Evolutionary conservation across 257 asterid species (phyloP), one percentile per base, ranked within the genome.

Genomic region (Fraxinus cuspidata): DNA sequence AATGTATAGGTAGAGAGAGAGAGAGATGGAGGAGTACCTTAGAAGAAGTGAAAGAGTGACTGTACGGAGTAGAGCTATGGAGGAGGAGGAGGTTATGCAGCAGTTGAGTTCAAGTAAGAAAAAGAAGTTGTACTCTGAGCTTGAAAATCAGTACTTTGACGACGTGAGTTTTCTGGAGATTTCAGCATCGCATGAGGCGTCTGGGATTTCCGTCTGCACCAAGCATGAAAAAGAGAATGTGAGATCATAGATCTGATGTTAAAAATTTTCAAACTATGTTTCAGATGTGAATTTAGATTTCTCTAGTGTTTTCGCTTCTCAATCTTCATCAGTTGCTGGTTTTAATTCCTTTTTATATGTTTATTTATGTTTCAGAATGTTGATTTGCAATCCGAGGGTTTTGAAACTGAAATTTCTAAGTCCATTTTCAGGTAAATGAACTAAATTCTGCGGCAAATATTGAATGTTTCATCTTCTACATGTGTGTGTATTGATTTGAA

Each of bases 381-480:
- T 80, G 92, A 86, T 78, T 86, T 85, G 80, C 88, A 86, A 85
- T 79, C 66, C 35, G 82, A 88, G 68, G 86, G 79, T 78, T 88
- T 76, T 38, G 96, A 81, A 83, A 87, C 86, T 53, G 90, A 87
- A 74, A 76, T 80, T 74, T 83, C 91, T 27, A 83, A 91, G 83
- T 81, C 86, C 72, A 77, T 80, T 77, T 88, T 85, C 90, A 87
- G 97, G 97, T 92, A 74, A 83, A 58, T 18, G 23, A 2, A 19
- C 42, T 77, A 64, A 77, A 28, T 23, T 75, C 31, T 7, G 44
- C 47, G 21, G 49, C 40, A 23, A n/a, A 13, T 29, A 35, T 40
- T 47, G 42, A 56, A 35, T 37, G 72, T 70, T 81, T 79, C 77
- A 77, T 49, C 47, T 77, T 37, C 78, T 72, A 40, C 21, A 7